Base-by-base conservation (phyloP, 805 yeast genomes). In the Kregervanrija pseudodelftensis region DNA sequence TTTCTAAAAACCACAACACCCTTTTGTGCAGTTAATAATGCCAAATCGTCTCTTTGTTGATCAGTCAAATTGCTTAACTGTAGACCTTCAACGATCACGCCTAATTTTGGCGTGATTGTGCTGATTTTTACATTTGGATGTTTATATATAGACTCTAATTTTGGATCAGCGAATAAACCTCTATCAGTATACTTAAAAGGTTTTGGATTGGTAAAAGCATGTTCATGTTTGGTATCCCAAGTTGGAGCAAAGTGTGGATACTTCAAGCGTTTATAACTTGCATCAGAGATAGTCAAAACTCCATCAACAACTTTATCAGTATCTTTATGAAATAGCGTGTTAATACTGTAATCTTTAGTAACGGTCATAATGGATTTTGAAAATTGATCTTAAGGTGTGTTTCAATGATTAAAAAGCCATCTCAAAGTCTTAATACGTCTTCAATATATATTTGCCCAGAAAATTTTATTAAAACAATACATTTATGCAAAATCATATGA, bases 1-100 rank as follows among this genome's bases (percentile, higher is more conserved):
- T 79, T 73, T 56, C 82, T 70, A 59, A 82, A 79, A 3, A 79
- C 74, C 31, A 78, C 79, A 36, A 83, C 85, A 57, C 85, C 87
- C 56, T 84, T 67, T 58, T 79, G 79, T n/a, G 84, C 89, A 37
- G 82, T 80, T 22, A 72, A 68, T 30, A 80, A 66, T 2, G 90
- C 88, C 48, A 84, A 69, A 51, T 84, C 91, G 53, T 83, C 82
- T 59, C 78, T 80, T 30, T 74, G 87, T 13, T 65, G 63, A 40
- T 68, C 70, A 42, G 69, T 58, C 48, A 83, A 69, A 36, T 68
- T 60, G 14, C 83, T 74, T 43, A 82, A 65, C 56, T 81, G 87
- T 36, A 83, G 57, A 34, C 82, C 83, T 10, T 61, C 63, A 36
- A 85, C 65, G 51, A 80, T 86, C 16, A 82, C 68, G 17, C 93